Base-by-base conservation (phyloP, 2,329 filamentous ascomycete species). In the Pseudopyrenochaeta lycopersici region DNA sequence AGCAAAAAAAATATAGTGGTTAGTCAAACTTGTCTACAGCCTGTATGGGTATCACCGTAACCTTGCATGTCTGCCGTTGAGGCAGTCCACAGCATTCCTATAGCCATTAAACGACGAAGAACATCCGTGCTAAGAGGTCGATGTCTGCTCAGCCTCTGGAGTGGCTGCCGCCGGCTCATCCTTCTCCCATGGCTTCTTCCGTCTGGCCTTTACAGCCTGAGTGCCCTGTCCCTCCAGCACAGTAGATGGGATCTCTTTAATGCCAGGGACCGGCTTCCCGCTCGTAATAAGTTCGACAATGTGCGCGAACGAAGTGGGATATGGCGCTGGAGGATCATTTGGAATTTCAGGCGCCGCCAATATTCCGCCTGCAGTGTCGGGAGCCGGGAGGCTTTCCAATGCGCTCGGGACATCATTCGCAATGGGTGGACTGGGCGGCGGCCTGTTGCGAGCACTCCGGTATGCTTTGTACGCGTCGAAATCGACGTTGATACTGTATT, bases 261-360 rank as follows among this genome's bases (percentile, higher is more conserved):
- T 96, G 1, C 93, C 93, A 1, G 92, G 92, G 38, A 97, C 89
- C 0, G 90, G 88, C 64, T 91, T 87, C 47, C 92, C 92, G 23
- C 87, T 88, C 20, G 91, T 90, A 48, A 97, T 90, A 49, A 96
- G 84, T 67, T 91, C 89, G 49, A 96, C 88, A 57, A 97, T 92
- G 62, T 94, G 88, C 7, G 90, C 89, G 74, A 97, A 97, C 1
- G 87, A 89, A 43, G 88, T 88, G 3, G 92, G 92, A 66, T 96
- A 96, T 1, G 86, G 84, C 32, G 91, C 89, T 40, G 85, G 81
- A 14, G 69, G 71, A 40, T 69, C 68, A 35, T 46, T 64, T 21
- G 68, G 29, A 27, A 46, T 63, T 6, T 66, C 31, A n/a, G 71
- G 52, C 4, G 52, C 45, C 4, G 71, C 64, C 40, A 73, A 40